Evolutionary conservation across 2,329 filamentous ascomycete species (phyloP).

Genomic region (Amauroascus verrucosus): DNA sequence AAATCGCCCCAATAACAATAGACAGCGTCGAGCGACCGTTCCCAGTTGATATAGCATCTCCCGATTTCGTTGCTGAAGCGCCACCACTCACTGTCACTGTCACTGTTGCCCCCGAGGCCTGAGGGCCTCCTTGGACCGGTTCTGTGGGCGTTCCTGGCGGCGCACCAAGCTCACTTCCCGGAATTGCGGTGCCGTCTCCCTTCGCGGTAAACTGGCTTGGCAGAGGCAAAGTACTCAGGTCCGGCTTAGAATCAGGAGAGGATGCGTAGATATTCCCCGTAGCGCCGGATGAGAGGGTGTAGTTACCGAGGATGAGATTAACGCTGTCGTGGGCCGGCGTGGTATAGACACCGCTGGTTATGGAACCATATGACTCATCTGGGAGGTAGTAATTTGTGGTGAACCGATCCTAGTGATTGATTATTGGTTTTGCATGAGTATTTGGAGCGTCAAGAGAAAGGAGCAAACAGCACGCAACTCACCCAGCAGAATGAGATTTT

Average conservation of each 20-base stretch:
- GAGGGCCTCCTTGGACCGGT: not conserved
- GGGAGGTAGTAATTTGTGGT: constrained; percentile 43
- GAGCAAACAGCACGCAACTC: not conserved
- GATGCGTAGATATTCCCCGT: constrained; percentile 39
- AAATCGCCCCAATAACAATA: not conserved
- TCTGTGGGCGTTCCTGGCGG: constrained; percentile 8
- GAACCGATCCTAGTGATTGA: constrained; percentile 35
- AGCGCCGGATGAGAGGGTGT: constrained; percentile 30
- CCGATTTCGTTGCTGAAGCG: not conserved
- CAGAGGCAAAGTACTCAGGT: constrained; percentile 24
- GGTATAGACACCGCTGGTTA: constrained; percentile 38
- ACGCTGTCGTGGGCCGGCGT: constrained; percentile 28
- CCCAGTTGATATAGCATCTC: not conserved
- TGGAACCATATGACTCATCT: constrained; percentile 39
- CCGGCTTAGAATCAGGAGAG: constrained; percentile 30
- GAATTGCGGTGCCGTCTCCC: constrained; percentile 40
- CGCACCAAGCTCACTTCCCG: constrained; percentile 34
- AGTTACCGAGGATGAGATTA: constrained; percentile 40
- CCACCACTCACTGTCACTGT: constrained; percentile 6
- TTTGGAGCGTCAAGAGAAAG: not conserved
- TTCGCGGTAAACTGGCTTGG: constrained; percentile 29
- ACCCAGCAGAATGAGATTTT: constrained; percentile 42
- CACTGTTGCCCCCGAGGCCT: constrained; percentile 3
- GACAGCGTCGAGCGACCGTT: not conserved
- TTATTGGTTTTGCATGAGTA: not conserved